Evolutionary conservation across 331 rosid species (phyloP), one percentile per base, ranked within the genome.

Genomic region (Malus hybrid): DNA sequence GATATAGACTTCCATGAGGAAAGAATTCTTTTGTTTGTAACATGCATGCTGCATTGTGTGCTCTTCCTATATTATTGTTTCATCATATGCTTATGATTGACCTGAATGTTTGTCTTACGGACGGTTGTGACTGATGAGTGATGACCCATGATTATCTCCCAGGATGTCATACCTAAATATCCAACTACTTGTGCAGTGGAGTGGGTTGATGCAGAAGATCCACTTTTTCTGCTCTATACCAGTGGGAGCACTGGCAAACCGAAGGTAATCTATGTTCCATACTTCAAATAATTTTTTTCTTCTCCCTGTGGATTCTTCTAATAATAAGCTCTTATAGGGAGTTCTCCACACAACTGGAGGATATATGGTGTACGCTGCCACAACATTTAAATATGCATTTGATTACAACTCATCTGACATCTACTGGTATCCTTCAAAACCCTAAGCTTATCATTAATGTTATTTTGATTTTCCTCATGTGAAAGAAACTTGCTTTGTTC

Each of bases 181-280:
- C 88, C 97, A 79, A 85, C 89, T 75, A 76, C 88, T 62, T 92
- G 99, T 81, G 85, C 80, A 20, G 97, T 92, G 86, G 97, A 95
- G 85, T 95, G 99, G 99, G 91, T 95, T 82, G 97, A 92, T 76
- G 97, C 99, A 14, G 99, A 95, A 85, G 92, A 86, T 79, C 99
- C 99, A 77, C 93, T 95, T 73, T 95, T 95, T 85, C 88, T 95
- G 70, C 96, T 95, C 66, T 95, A 92, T 80, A 95, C 99, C 57
- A 95, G 99, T 82, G 99, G 99, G 79, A 95, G 99, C 82, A 92
- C 99, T 7, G 99, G 99, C 74, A 95, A 90, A 79, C 97, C 99
- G 24, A 95, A 92, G 99, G 99, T 92, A 86, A 50, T 58, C 5
- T 66, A 62, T 55, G 67, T 69, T 73, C 70, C 70, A 33, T 72